phyloP scores from a whole-genome alignment of 176 grass and related monocot genomes.

The Musa itinerans region DNA sequence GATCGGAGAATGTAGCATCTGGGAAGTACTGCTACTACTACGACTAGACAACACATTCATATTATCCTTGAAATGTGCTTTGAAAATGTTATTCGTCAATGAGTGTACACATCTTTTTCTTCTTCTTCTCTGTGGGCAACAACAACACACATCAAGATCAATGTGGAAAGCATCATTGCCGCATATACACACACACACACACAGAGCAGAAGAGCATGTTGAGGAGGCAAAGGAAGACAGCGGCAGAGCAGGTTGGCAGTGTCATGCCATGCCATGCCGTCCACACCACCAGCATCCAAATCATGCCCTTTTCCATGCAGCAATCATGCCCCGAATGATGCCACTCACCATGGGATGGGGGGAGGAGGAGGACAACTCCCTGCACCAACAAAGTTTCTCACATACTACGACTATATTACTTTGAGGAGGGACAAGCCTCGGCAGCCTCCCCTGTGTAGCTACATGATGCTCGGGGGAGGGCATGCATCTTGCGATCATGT shows the following conservation, averaged over 20 bases:
- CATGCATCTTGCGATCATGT: slow-evolving; percentile 1
- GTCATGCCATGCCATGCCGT: not conserved
- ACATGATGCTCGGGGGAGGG: not conserved
- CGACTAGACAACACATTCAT: no score
- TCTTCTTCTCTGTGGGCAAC: no score
- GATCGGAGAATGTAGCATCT: no score
- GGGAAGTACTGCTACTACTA: no score
- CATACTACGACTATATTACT: not conserved
- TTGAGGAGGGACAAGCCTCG: not conserved
- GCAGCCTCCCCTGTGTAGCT: not conserved
- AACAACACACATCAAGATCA: no score
- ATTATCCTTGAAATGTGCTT: no score
- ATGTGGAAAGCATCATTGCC: no score
- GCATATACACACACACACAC: no score
- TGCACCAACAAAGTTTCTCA: not conserved
- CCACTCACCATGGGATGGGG: no score
- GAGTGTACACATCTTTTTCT: no score
- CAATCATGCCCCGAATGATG: not conserved
- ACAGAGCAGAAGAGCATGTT: not conserved
- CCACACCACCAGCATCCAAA: not conserved
- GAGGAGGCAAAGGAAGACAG: not conserved
- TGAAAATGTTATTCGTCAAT: no score
- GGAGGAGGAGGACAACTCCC: not conserved
- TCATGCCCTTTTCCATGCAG: not conserved
- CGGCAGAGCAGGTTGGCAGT: not conserved